Percentiles rank a stretch among this genome's conserved stretches.
These are phyloP conservation scores for Dothideomycetidae sp. DNA, from an alignment of 2,329 filamentous ascomycete species.

Conservation along the genomic window DNA sequence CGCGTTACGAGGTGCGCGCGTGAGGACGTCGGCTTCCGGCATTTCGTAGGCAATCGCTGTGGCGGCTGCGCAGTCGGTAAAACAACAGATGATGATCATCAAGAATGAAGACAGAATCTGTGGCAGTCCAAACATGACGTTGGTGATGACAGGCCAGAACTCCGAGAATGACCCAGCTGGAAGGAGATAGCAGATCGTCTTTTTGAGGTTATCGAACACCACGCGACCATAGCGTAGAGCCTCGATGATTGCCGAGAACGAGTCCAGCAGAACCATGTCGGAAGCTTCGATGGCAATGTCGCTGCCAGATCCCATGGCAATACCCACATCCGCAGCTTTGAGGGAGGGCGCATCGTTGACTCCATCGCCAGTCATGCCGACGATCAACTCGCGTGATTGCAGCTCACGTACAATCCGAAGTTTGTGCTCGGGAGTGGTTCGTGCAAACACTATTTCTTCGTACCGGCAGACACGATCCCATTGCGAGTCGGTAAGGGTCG, in stretches of 20 bases:
- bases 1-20: conserved; percentile 52
- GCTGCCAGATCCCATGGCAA: conserved; percentile 43
- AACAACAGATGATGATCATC: conserved; percentile 48
- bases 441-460: conserved; percentile 60
- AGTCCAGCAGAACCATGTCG: conserved; percentile 51
- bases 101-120: conserved; percentile 61
- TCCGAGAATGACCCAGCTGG: conserved; percentile 62
- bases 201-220: conserved; percentile 69
- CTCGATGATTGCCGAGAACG: conserved; percentile 56
- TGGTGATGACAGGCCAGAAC: conserved; percentile 63
- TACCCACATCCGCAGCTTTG: conserved; percentile 43
- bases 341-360: conserved; percentile 40
- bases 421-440: conserved; percentile 67
- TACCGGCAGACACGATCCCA: conserved; percentile 54
- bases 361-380: conserved; percentile 39
- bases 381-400: conserved; percentile 44
- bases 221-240: conserved; percentile 59
- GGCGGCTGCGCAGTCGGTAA: conserved; percentile 62
- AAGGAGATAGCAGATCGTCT: conserved; percentile 60
- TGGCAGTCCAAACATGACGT: conserved; percentile 56
- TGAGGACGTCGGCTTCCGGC: conserved; percentile 60
- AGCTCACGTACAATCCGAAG: conserved; percentile 66
- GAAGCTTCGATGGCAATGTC: conserved; percentile 49
- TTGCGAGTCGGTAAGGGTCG: conserved; percentile 50
- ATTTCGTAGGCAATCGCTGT: conserved; percentile 63